Percentiles rank a stretch among this genome's conserved stretches.
phyloP scores from a whole-genome alignment of 345 rosid genomes.

The Iberis pinnata region DNA sequence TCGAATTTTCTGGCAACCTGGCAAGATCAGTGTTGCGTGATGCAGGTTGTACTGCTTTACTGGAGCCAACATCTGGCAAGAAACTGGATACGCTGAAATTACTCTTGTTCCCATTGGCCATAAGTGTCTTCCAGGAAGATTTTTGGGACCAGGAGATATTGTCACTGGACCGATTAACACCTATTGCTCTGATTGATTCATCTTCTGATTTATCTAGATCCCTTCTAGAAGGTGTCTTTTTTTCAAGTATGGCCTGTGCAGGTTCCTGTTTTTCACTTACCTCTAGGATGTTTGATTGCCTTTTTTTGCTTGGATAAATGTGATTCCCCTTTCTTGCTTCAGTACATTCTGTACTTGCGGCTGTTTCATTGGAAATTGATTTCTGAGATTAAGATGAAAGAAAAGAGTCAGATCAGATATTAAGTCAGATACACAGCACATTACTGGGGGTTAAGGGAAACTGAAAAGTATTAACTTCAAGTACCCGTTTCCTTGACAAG shows the following conservation, averaged over 20 bases:
- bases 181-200: slow-evolving; percentile 21
- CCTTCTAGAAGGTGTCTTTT: slow-evolving; percentile 22
- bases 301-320: slow-evolving; percentile 34
- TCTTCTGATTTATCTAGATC: slow-evolving; percentile 10
- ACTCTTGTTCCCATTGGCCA: slow-evolving; percentile 37
- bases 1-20: slow-evolving; percentile 1
- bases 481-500: slow-evolving; percentile 37
- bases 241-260: slow-evolving; percentile 23
- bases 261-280: slow-evolving; percentile 31
- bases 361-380: slow-evolving; percentile 23
- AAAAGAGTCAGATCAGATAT: slow-evolving; percentile 12
- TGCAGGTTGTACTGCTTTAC: slow-evolving; percentile 25
- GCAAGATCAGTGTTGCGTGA: slow-evolving; percentile 9
- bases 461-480: not conserved
- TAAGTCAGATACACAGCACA: not conserved
- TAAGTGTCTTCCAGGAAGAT: slow-evolving; percentile 69
- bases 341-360: slow-evolving; percentile 25
- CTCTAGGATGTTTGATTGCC: slow-evolving; percentile 22
- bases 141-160: slow-evolving; percentile 52
- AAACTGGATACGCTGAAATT: slow-evolving; percentile 41
- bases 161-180: slow-evolving; percentile 27
- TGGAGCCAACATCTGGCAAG: slow-evolving; percentile 29
- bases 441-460: not conserved
- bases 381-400: slow-evolving; percentile 35
- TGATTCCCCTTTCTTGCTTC: slow-evolving; percentile 24